Evolutionary conservation across 2,329 filamentous ascomycete genomes (phyloP), one percentile per base, ranked within the genome.

Genomic region (Aspergillus ibericus): DNA sequence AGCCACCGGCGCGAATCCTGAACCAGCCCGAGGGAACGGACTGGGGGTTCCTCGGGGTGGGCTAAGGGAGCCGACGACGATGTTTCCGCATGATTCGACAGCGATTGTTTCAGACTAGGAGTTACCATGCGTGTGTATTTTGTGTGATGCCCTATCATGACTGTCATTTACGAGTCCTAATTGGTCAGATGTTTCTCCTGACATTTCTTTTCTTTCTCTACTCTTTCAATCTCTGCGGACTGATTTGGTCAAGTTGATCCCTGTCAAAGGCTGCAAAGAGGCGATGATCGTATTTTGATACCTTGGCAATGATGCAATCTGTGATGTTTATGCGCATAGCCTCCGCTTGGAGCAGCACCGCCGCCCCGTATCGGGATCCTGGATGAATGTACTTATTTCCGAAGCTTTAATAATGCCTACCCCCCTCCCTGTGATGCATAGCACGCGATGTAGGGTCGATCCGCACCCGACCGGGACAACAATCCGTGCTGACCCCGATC

Each of bases 1-100:
- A 76, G 59, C 59, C 67, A 62, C 68, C 66, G 29, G 57, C 68
- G 47, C 70, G 72, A 51, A 66, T 76, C 29, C 64, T 76, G 58
- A 72, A 73, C 53, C 73, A 74, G 63, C 68, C 72, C 56, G 74
- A 75, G 59, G 74, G 73, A 59, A 76, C 74, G 52, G 74, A 76
- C 67, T 76, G 74, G 73, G 65, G 68, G 6, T 76, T 75, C 65
- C 63, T 76, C 58, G 74, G 74, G 38, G 71, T 75, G 56, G 72
- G 73, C 29, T 75, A 65, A 73, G 27, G 27, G 13, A 22, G 29
- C 34, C 42, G 4, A 25, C 16, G n/a, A 13, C n/a, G 20, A 5
- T 49, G 20, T 35, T 27, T 16, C 15, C 15, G 42, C 42, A 38
- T 16, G 10, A 13, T 25, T 16, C 16, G 32, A 51, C 55, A 36